Percentiles rank a stretch among this genome's conserved stretches.
These are phyloP conservation scores for Claviceps monticola DNA, from an alignment of 2,329 filamentous ascomycete species.

Conservation along the genomic window DNA sequence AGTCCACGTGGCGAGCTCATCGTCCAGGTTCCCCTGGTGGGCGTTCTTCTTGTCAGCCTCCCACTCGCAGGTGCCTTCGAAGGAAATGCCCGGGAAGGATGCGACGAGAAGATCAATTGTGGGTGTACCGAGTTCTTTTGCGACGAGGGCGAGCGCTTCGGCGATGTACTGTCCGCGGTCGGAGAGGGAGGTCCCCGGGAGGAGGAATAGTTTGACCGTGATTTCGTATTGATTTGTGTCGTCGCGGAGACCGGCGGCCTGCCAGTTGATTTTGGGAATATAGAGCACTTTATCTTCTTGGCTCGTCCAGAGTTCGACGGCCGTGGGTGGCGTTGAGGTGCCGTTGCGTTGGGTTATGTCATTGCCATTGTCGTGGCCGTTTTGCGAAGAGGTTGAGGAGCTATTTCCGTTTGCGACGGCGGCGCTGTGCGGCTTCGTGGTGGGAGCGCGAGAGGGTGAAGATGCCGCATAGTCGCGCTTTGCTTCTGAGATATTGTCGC, in stretches of 20 bases:
- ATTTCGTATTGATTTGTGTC: constrained; percentile 81
- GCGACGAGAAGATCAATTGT: constrained; percentile 80
- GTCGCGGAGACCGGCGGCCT: constrained; percentile 58
- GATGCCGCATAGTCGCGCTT: constrained; percentile 44
- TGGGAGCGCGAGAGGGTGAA: constrained; percentile 6
- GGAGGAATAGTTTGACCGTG: constrained; percentile 88
- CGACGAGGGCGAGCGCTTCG: constrained; percentile 68
- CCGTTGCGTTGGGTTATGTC: constrained; percentile 10
- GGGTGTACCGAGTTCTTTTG: constrained; percentile 61
- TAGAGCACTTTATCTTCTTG: constrained; percentile 48
- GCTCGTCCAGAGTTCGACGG: constrained; percentile 52
- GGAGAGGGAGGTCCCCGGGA: constrained; percentile 53
- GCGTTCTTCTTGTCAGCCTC: constrained; percentile 51
- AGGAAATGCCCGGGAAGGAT: constrained; percentile 85
- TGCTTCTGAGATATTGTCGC: constrained; percentile 65
- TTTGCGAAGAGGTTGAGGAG: neutral
- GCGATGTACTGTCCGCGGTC: constrained; percentile 56
- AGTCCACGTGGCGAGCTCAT: constrained; percentile 55
- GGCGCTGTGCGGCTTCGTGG: constrained; percentile 15
- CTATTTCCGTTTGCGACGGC: constrained; percentile 14
- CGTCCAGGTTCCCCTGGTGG: constrained; percentile 49
- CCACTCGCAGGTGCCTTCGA: constrained; percentile 84
- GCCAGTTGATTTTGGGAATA: constrained; percentile 66
- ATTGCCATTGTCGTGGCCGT: constrained; percentile 12
- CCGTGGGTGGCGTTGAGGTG: constrained; percentile 13